Evolutionary conservation across 768 basidiomycete species (phyloP).

Genomic region (Tephrocybe sp.): DNA sequence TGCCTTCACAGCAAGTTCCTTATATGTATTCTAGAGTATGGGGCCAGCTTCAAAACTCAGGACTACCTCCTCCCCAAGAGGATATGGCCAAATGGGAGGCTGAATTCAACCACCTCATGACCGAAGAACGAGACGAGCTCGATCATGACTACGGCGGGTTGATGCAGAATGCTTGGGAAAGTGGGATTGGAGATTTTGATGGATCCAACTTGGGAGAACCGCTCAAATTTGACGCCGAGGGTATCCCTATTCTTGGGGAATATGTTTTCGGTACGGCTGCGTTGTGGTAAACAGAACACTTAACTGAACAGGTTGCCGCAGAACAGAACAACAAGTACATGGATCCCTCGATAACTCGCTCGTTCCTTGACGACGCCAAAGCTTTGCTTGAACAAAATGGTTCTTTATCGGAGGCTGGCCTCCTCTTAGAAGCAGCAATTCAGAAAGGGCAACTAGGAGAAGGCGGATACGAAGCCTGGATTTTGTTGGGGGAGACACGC

Average conservation of each 20-base stretch:
- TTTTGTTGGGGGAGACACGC: conserved; percentile 84
- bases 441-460: conserved; percentile 77
- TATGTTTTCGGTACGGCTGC: conserved; percentile 73
- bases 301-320: conserved; percentile 23
- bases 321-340: conserved; percentile 74
- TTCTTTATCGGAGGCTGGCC: conserved; percentile 81
- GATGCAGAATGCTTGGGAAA: conserved; percentile 68
- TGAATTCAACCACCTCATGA: conserved; percentile 79
- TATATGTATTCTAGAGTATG: conserved; percentile 45
- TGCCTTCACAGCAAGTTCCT: neutral
- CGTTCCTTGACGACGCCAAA: conserved; percentile 74
- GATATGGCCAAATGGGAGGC: conserved; percentile 81
- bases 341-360: conserved; percentile 44
- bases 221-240: conserved; percentile 62
- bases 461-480: conserved; percentile 88
- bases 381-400: conserved; percentile 74
- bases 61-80: conserved; percentile 52
- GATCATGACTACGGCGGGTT: conserved; percentile 58
- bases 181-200: conserved; percentile 43
- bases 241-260: conserved; percentile 66
- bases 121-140: conserved; percentile 58
- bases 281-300: neutral
- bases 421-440: conserved; percentile 89
- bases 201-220: conserved; percentile 30
- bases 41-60: conserved; percentile 59